Base-by-base conservation (phyloP, 208 protist species). In the Acanthamoeba lenticulata region DNA sequence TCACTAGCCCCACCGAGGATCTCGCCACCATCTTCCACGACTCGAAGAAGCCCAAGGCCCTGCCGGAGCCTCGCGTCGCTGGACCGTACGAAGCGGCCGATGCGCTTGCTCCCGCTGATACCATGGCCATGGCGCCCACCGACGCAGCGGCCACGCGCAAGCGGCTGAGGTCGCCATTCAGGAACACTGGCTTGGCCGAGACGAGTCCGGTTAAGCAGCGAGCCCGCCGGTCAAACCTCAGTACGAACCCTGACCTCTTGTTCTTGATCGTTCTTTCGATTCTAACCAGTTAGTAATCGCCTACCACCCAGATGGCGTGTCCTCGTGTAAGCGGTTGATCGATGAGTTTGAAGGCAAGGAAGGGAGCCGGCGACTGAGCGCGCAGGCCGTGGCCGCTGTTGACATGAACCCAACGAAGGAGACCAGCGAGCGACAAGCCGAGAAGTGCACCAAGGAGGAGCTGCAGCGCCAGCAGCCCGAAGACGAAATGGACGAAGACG, bases 331-430 rank as follows among this genome's bases (percentile, higher is more conserved):
- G 60, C 85, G 85, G 32, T 21, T 91, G 55, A 91, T 91, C 34
- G 85, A 91, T 49, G 60, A 91, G 24, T 91, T 91, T 69, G 85
- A 91, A 27, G 79, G 13, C 13, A 89, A 89, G 38, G 85, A 91
- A 38, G 85, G 36, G 34, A 90, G 24, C 32, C 49, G 29, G 38
- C 2, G 67, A n/a, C 5, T 77, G 19, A 44, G 67, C 11, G 21
- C 36, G 38, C 32, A 77, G 67, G 67, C 67, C 57, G 7, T 65
- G 27, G 15, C 15, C 27, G 79, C 42, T 5, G 44, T 88, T 62
- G 79, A 88, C n/a, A 40, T 19, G 9, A 52, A 38, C 65, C 19
- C 9, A 74, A 74, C 11, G 11, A 74, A 6, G 81, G 29, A 34
- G 38, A 60, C 5, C 9, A 65, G 44, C n/a, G 81, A 89, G 44